These are phyloP conservation scores for Podila minutissima DNA, from an alignment of 192 early-diverging fungal species.

Conservation along the genomic window DNA sequence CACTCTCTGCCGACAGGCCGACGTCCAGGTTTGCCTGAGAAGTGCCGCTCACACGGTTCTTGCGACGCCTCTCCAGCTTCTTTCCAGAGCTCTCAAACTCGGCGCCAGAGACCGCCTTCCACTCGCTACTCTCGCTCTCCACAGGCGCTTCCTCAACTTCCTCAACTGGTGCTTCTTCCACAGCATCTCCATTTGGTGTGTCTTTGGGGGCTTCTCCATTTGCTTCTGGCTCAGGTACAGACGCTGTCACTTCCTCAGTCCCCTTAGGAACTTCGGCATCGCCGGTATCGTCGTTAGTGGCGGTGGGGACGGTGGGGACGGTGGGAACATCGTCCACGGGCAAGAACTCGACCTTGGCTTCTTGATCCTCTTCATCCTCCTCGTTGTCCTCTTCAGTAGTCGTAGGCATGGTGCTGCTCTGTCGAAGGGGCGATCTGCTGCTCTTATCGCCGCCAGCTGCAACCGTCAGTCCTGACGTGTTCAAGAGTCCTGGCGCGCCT, in stretches of 20 bases:
- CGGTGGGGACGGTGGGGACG: neutral
- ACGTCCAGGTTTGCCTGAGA: constrained; percentile 5
- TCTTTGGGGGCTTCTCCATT: neutral
- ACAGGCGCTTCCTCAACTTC: neutral
- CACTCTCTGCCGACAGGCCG: constrained; percentile 45
- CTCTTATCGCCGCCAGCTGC: constrained; percentile 43
- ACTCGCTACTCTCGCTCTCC: constrained; percentile 9
- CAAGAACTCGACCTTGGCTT: neutral
- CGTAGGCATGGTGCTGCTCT: constrained; percentile 11
- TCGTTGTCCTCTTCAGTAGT: neutral
- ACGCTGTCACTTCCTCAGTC: neutral
- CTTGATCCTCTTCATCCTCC: constrained; percentile 1
- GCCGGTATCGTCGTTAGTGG: neutral
- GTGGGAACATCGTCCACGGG: neutral
- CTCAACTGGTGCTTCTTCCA: neutral
- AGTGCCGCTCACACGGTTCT: constrained; percentile 24
- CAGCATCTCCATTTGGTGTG: neutral
- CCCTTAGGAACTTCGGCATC: neutral
- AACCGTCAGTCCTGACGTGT: constrained; percentile 20
- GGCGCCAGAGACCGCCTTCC: constrained; percentile 31
- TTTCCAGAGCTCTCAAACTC: constrained; percentile 37
- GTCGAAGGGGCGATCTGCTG: constrained; percentile 33
- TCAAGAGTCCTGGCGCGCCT: constrained; percentile 28
- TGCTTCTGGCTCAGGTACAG: neutral
- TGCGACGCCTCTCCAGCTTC: constrained; percentile 41